Conservation (phyloP, 2,329 filamentous ascomycete species). For the Aspergillus sp. region DNA sequence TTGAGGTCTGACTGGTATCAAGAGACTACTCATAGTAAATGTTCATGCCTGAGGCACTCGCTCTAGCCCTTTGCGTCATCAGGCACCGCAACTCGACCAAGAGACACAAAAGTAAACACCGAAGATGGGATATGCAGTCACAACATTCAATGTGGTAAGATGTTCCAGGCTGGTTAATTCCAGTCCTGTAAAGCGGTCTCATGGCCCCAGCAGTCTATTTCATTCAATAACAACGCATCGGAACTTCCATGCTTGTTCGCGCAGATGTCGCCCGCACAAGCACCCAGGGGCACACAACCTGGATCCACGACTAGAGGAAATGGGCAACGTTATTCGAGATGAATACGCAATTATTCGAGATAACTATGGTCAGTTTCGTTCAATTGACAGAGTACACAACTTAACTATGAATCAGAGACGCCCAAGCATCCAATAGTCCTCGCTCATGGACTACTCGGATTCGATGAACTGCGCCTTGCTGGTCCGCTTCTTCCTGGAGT, state of each 20-base stretch:
- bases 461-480: conserved; percentile 54
- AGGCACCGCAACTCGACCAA: background rate
- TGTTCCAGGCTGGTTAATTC: background rate
- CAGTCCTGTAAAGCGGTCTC: background rate
- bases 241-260: conserved; percentile 13
- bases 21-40: background rate
- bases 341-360: conserved; percentile 55
- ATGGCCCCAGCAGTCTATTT: background rate
- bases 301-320: conserved; percentile 46
- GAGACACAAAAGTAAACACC: background rate
- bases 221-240: conserved; percentile 3
- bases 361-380: conserved; percentile 44
- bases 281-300: conserved; percentile 11
- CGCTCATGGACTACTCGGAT: conserved; percentile 60
- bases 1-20: background rate
- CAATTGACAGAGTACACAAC: background rate
- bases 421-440: conserved; percentile 55
- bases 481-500: conserved; percentile 51
- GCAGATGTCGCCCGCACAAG: conserved; percentile 7
- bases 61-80: background rate
- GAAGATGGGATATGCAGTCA: conserved; percentile 17
- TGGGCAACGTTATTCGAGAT: conserved; percentile 52
- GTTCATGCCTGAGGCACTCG: conserved; percentile 3
- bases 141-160: conserved; percentile 2
- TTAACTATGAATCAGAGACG: conserved; percentile 18